Evolutionary conservation across 2,329 filamentous ascomycete species (phyloP).

Genomic region (Colletotrichum magnum): DNA sequence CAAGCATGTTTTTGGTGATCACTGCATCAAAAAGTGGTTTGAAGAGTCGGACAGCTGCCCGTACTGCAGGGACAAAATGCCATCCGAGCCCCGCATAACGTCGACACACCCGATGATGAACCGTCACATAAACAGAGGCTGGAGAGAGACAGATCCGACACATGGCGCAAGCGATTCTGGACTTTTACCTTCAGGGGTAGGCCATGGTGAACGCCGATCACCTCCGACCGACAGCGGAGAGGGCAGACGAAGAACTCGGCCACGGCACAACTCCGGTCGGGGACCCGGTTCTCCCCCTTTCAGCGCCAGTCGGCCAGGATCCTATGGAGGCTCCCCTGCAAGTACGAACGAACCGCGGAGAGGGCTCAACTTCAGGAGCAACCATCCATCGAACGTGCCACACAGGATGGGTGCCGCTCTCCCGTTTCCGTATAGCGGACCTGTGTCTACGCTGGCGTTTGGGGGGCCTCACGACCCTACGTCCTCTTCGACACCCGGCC

Average conservation of each 20-base stretch:
- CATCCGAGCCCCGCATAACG: constrained; percentile 56
- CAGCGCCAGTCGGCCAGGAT: constrained; percentile 16
- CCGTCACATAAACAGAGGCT: constrained; percentile 2
- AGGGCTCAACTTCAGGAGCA: constrained; percentile 7
- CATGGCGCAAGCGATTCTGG: constrained; percentile 15
- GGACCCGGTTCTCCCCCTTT: constrained; percentile 36
- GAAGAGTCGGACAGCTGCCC: constrained; percentile 74
- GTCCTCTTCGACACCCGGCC: not conserved
- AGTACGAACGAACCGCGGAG: constrained; percentile 15
- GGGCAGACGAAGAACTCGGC: constrained; percentile 32
- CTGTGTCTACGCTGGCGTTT: constrained; percentile 11
- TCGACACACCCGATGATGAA: constrained; percentile 17
- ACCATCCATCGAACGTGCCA: constrained; percentile 1
- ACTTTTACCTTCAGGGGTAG: not conserved
- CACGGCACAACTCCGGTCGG: constrained; percentile 23
- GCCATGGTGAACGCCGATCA: constrained; percentile 35
- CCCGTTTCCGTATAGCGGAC: constrained; percentile 5
- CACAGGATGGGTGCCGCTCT: not conserved
- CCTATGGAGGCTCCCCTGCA: constrained; percentile 13
- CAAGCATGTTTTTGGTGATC: constrained; percentile 75
- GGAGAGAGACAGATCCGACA: constrained; percentile 25
- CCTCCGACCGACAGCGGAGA: constrained; percentile 36
- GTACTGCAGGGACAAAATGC: constrained; percentile 74
- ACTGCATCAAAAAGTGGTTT: constrained; percentile 77
- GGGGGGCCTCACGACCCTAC: not conserved